Evolutionary conservation across 306 rosid genomes (phyloP), one percentile per base, ranked within the genome.

Genomic region (Crotalaria pallida): DNA sequence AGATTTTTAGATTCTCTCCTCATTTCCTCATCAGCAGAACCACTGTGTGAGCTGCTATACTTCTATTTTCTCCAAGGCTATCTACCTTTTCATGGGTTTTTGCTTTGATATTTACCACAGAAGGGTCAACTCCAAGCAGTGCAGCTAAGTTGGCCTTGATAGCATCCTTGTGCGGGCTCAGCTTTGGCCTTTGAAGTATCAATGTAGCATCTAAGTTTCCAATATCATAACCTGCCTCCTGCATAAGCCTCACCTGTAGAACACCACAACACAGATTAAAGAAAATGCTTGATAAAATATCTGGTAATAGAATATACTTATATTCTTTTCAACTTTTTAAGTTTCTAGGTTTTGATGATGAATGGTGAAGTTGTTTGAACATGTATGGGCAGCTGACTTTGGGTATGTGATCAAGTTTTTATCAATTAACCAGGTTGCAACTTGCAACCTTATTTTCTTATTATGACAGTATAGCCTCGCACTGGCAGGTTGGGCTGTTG

Each of bases 71-170:
- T 38, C 99, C 99, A 11, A 95, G 96, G 79, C 97, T 91, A 75
- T 91, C 99, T 6, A 95, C 97, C 69, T 89, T 95, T 81, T 95
- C 99, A 75, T 91, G 99, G 65, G 99, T 91, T 84, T 95, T 95
- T 31, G 96, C 99, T 65, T 95, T 95, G 65, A 91, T 86, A 79
- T 91, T 95, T 67, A 95, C 97, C 22, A 89, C 90, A 36, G 96
- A 74, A 12, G 90, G 81, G 83, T 95, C 96, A 3, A 84, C 97
- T 76, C 96, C 97, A 26, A 95, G 96, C 67, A 95, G 85, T 64
- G 89, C 77, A 64, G 97, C 86, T 65, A 95, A 87, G 84, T 91
- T 87, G 67, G 90, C 85, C 80, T 88, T 88, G 75, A 95, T 95
- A 29, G 84, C 78, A 61, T 91, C 99, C 85, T 95, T 95, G 84